Conservation (phyloP, 208 protist species). For the Leishmania tropica region DNA sequence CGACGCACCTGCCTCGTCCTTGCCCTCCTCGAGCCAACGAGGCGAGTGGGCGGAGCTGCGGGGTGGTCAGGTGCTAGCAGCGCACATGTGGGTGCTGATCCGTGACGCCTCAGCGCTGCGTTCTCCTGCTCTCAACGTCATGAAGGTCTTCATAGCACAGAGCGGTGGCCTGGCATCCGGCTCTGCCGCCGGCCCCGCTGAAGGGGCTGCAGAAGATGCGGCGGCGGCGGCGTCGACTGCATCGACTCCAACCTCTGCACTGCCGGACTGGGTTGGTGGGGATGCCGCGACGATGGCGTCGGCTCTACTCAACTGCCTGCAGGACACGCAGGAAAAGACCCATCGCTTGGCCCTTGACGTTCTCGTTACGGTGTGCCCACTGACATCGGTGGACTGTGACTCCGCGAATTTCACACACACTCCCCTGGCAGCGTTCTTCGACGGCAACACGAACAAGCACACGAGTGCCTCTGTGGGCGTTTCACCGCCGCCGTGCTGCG, state of each 20-base stretch:
- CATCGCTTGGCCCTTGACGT: slow-evolving; percentile 54
- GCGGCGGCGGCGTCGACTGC: not conserved
- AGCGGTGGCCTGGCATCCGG: not conserved
- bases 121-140: slow-evolving; percentile 22
- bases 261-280: slow-evolving; percentile 39
- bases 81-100: slow-evolving; percentile 32
- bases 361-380: slow-evolving; percentile 39
- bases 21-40: not conserved
- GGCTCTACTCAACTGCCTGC: slow-evolving; percentile 43
- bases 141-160: slow-evolving; percentile 40
- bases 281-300: slow-evolving; percentile 18
- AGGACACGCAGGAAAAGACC: slow-evolving; percentile 44
- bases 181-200: not conserved
- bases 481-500: not conserved
- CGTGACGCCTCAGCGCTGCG: slow-evolving; percentile 32
- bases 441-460: not conserved
- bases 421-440: not conserved
- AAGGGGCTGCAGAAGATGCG: not conserved
- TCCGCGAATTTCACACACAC: not conserved
- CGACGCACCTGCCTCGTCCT: slow-evolving; percentile 1
- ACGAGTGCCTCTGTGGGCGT: not conserved
- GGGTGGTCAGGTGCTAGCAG: slow-evolving; percentile 33
- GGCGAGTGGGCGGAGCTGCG: slow-evolving; percentile 8
- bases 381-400: slow-evolving; percentile 8
- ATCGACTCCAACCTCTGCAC: not conserved